Conservation (phyloP, 73 alveolate species). For the Paramecium bursaria region DNA sequence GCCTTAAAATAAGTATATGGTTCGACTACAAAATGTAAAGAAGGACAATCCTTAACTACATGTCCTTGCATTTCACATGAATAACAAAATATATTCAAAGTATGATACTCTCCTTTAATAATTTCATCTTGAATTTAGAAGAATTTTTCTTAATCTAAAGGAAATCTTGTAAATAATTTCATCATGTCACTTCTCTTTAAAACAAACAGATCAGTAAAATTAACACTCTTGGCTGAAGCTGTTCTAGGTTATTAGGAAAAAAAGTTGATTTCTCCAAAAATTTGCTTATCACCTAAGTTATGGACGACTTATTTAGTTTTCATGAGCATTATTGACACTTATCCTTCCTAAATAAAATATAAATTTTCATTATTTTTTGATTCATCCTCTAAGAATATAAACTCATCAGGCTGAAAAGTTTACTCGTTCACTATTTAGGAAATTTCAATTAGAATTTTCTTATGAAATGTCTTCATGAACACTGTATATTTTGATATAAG, state of each 20-base stretch:
- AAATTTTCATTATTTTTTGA: conserved; percentile 71
- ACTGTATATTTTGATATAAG: background rate
- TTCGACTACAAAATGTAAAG: conserved; percentile 47
- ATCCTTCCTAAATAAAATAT: conserved; percentile 87
- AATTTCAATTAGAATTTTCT: conserved; percentile 44
- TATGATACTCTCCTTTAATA: background rate
- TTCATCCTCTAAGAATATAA: conserved; percentile 89
- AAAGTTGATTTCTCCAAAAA: conserved; percentile 77
- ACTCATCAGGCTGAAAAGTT: conserved; percentile 85
- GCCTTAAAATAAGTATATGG: conserved; percentile 1
- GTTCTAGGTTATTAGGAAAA: conserved; percentile 71
- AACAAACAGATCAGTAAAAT: conserved; percentile 29
- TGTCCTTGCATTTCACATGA: conserved; percentile 58
- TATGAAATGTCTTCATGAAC: background rate
- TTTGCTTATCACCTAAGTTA: conserved; percentile 3
- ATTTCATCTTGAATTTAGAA: conserved; percentile 17
- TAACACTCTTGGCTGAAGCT: conserved; percentile 73
- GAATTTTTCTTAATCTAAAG: conserved; percentile 11
- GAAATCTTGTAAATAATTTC: conserved; percentile 1
- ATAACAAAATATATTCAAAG: conserved; percentile 29
- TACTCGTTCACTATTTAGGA: conserved; percentile 81
- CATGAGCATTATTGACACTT: conserved; percentile 70
- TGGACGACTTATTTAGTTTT: conserved; percentile 56
- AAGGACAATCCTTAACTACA: conserved; percentile 50
- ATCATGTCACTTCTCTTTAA: conserved; percentile 3